Conservation (phyloP, 306 rosid species). For the Benincasa hispida region DNA sequence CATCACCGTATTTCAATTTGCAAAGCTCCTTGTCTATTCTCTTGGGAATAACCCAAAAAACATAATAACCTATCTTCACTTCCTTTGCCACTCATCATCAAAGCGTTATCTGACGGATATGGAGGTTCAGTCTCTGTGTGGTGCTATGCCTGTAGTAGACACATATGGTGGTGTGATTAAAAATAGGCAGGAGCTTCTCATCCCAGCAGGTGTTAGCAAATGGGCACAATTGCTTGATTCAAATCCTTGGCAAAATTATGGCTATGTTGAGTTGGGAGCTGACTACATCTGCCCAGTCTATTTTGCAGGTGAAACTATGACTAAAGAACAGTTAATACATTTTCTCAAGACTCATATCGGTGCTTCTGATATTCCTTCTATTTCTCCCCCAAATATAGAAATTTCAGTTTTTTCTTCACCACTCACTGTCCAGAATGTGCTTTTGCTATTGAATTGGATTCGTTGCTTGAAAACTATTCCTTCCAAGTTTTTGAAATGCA, state of each 20-base stretch:
- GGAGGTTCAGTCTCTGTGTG: constrained; percentile 15
- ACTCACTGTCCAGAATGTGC: constrained; percentile 39
- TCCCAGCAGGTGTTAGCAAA: constrained; percentile 57
- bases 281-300: constrained; percentile 16
- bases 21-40: constrained; percentile 10
- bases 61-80: constrained; percentile 34
- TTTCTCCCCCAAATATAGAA: constrained; percentile 43
- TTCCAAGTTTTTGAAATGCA: constrained; percentile 26
- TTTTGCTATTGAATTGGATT: constrained; percentile 64
- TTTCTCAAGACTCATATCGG: constrained; percentile 27
- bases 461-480: constrained; percentile 17
- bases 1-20: constrained; percentile 17
- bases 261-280: constrained; percentile 42
- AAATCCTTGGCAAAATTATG: constrained; percentile 45
- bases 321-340: constrained; percentile 4
- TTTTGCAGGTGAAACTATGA: constrained; percentile 27
- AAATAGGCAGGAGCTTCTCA: constrained; percentile 21
- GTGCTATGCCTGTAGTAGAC: constrained; percentile 48
- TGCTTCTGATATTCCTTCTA: constrained; percentile 50
- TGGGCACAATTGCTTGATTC: constrained; percentile 50
- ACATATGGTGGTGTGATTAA: constrained; percentile 22
- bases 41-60: constrained; percentile 3
- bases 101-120: constrained; percentile 1
- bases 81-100: constrained; percentile 33
- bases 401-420: constrained; percentile 34